Evolutionary conservation across 371 early-diverging fungal species (phyloP), one percentile per base, ranked within the genome.

Genomic region (Syncephalastrum monosporum): DNA sequence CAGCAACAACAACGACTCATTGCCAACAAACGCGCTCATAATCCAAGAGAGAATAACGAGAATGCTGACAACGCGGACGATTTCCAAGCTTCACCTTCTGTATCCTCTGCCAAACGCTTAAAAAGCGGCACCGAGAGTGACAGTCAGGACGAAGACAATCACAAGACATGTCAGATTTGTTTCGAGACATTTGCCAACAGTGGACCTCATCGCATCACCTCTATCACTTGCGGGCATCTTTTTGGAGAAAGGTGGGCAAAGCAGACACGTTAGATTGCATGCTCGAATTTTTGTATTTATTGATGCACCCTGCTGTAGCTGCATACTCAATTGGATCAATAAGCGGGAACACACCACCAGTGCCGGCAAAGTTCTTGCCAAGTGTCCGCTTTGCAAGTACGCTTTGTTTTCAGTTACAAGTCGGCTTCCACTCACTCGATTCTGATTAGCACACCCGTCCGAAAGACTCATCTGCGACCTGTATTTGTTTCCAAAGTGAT

Each of bases 381-480:
- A 46, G 6, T 56, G 56, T 38, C 56, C 56, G 0, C 29, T 24
- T 13, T 56, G 56, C 56, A 27, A 46, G 56, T 56, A 56, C 17
- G 41, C 7, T 21, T 21, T 21, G 21, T 21, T 21, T 21, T 21
- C 21, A 21, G 21, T 21, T 21, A n/a, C n/a, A n/a, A n/a, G n/a
- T n/a, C n/a, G n/a, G 21, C 10, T 43, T 3, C 5, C 4, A 14
- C 19, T 15, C 33, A n/a, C 27, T 16, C 14, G n/a, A 13, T 21
- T 38, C 14, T 19, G 23, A 17, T 19, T 14, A 47, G 21, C 25
- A 46, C 48, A 15, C 41, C 49, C 1, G 23, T 49, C 13, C 25
- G 25, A 47, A 47, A 48, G 8, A 4, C 33, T 14, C 48, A 56
- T 19, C 5, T 56, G 29, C 49, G 56, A 42, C 49, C 42, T 3